phyloP scores from a whole-genome alignment of 768 basidiomycete genomes.

The Lactarius psammicola region DNA sequence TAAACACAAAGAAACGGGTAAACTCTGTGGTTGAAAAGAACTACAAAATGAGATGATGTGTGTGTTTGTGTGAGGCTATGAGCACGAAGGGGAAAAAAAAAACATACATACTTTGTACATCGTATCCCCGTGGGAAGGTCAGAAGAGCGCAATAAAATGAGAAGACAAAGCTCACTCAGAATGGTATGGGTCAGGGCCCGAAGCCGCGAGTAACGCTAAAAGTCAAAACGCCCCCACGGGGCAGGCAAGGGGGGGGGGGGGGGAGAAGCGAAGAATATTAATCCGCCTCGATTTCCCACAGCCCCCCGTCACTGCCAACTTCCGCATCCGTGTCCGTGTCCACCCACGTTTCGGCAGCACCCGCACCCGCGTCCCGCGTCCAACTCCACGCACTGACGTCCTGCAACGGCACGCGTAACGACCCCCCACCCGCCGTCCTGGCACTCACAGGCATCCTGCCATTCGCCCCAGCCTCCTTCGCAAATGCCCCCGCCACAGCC shows the following conservation, averaged over 20 bases:
- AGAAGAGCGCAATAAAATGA: neutral
- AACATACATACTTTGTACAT: neutral
- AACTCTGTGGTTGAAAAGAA: neutral
- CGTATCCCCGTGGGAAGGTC: neutral
- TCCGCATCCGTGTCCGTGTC: constrained; percentile 28
- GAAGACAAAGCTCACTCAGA: neutral
- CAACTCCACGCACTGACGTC: neutral
- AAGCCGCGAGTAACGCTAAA: neutral
- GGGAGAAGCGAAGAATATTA: neutral
- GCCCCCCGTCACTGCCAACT: neutral
- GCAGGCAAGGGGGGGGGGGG: neutral
- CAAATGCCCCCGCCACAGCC: neutral
- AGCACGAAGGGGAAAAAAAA: neutral
- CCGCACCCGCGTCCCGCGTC: neutral
- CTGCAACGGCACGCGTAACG: too few species aligned
- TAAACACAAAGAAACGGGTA: neutral
- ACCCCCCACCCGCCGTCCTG: neutral
- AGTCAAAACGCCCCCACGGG: neutral
- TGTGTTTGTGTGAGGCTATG: neutral
- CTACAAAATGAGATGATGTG: neutral
- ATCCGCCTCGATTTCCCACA: constrained; percentile 4
- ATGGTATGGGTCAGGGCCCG: neutral
- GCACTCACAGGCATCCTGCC: neutral
- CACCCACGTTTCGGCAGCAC: constrained; percentile 23
- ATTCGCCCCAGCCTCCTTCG: neutral